phyloP scores from a whole-genome alignment of 345 rosid genomes.

The Jatropha curcas region DNA sequence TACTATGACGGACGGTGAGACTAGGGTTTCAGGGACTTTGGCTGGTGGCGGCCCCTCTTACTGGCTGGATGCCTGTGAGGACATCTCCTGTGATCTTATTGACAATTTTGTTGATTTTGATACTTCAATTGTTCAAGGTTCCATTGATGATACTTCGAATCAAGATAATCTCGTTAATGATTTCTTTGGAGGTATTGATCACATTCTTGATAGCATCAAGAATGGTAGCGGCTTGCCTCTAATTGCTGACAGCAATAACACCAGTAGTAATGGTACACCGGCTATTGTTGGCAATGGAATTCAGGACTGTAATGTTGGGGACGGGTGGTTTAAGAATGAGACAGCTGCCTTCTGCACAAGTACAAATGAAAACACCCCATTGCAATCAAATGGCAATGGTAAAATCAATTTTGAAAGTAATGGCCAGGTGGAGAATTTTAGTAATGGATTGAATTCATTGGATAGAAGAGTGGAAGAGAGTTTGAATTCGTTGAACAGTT shows the following conservation, averaged over 20 bases:
- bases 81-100: conserved; percentile 64
- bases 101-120: conserved; percentile 69
- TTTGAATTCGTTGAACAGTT: conserved; percentile 2
- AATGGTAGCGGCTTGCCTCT: conserved; percentile 65
- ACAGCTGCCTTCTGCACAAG: conserved; percentile 21
- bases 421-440: conserved; percentile 19
- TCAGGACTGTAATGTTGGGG: conserved; percentile 26
- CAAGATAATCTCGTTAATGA: conserved; percentile 46
- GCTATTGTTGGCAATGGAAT: conserved; percentile 19
- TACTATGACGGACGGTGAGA: conserved; percentile 49
- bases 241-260: neutral
- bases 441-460: conserved; percentile 11
- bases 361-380: conserved; percentile 18
- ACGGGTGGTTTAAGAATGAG: conserved; percentile 19
- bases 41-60: conserved; percentile 58
- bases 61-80: conserved; percentile 97
- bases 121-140: conserved; percentile 47
- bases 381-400: conserved; percentile 24
- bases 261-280: neutral
- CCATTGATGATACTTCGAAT: conserved; percentile 41
- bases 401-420: conserved; percentile 21
- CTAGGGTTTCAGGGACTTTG: conserved; percentile 39
- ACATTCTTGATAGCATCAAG: conserved; percentile 80
- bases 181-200: conserved; percentile 94
- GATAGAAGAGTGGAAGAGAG: conserved; percentile 20